Base-by-base conservation (phyloP, 345 rosid genomes). In the Microcos paniculata region DNA sequence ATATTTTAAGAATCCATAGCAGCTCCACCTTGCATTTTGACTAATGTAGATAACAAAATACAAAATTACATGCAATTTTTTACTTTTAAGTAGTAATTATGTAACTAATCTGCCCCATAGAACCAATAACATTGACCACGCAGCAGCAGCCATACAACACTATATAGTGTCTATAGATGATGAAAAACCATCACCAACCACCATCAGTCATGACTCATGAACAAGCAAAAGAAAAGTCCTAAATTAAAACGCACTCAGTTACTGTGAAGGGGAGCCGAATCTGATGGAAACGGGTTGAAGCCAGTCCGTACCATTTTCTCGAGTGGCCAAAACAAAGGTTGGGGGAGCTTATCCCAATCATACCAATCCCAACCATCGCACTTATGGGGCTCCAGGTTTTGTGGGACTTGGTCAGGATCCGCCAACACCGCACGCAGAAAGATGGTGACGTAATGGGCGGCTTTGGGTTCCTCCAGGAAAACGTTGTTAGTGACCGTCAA, bases 341-440 rank as follows among this genome's bases (percentile, higher is more conserved):
- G 63, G 0, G 99, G 99, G 8, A 91, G 91, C 16, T 84, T 63
- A 45, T 79, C 76, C 99, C 99, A 95, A 28, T 85, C 86, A 42
- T 62, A 91, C 98, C 97, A 94, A 40, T 79, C 95, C 98, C 97
- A 92, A 0, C 98, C 97, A 33, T 84, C 68, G 67, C 96, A 88
- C 78, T 91, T 93, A 31, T 86, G 78, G 0, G 96, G 97, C 77
- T 95, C 96, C 24, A 88, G 67, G 82, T 89, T 94, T 71, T 66
- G 72, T 10, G 94, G 87, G 8, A 35, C 56, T 46, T 91, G 94
- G 9, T 74, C 73, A 16, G 86, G 84, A 78, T 89, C 88, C 0
- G 75, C 84, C 67, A 84, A 21, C 15, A 61, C 56, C 28, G 96
- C 91, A 0, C 94, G 83, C 76, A 93, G 67, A 66, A 84, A 87